Evolutionary conservation across 1,284 basidiomycete genomes (phyloP).

Genomic region (Trametes versicolor): DNA sequence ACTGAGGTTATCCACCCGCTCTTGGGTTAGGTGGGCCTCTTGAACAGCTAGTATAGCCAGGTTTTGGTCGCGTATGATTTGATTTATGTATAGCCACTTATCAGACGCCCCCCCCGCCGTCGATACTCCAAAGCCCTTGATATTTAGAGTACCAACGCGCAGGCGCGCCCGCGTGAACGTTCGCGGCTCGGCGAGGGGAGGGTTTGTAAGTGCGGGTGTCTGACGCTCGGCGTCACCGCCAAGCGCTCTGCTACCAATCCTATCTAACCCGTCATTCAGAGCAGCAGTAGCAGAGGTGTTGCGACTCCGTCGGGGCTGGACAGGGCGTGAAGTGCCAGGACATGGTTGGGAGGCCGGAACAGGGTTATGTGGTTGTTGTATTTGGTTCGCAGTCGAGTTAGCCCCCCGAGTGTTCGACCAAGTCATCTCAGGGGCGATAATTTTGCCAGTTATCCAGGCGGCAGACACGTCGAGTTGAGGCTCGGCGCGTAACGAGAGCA

Average conservation of each 20-base stretch:
- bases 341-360: not conserved
- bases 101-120: not conserved
- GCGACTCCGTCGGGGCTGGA: not conserved
- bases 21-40: conserved; percentile 42
- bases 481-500: not conserved
- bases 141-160: conserved; percentile 36
- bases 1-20: conserved; percentile 19
- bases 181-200: too few relatives aligned
- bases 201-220: too few relatives aligned
- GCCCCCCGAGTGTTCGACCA: not conserved
- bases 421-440: not conserved
- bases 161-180: conserved; percentile 16
- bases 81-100: conserved; percentile 40
- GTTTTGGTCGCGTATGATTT: conserved; percentile 30
- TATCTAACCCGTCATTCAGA: not conserved
- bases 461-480: not conserved
- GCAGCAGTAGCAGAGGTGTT: not conserved
- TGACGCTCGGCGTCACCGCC: too few relatives aligned
- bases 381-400: not conserved
- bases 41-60: conserved; percentile 39
- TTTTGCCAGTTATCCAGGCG: not conserved
- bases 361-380: not conserved
- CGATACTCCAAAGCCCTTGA: conserved; percentile 25
- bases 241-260: not conserved
- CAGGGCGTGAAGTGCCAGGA: not conserved